Conservation (phyloP, 1,284 basidiomycete genomes). For the Termitomyces sp. region DNA sequence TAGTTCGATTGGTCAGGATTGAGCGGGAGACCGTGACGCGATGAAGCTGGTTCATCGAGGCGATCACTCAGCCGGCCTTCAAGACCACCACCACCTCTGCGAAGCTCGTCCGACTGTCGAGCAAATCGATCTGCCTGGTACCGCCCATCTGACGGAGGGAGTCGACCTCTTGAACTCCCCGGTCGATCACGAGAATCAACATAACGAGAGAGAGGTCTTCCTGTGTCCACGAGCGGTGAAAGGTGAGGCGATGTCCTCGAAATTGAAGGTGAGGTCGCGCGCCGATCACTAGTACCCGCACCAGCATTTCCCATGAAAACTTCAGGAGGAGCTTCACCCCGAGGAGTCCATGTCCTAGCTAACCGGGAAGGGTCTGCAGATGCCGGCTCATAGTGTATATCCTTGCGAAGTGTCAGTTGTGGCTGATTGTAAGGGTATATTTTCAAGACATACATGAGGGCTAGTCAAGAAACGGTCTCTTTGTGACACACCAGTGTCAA, state of each 20-base stretch:
- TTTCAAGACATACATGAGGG: slow-evolving; percentile 8
- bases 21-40: slow-evolving; percentile 14
- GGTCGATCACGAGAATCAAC: slow-evolving; percentile 7
- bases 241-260: slow-evolving; percentile 21
- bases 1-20: slow-evolving; percentile 9
- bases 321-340: slow-evolving; percentile 18
- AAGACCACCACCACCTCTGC: slow-evolving; percentile 12
- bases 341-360: slow-evolving; percentile 22
- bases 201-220: slow-evolving; percentile 8
- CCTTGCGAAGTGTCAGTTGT: slow-evolving; percentile 4
- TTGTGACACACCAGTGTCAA: slow-evolving; percentile 5
- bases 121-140: slow-evolving; percentile 2
- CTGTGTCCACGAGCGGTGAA: slow-evolving; percentile 18
- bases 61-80: slow-evolving; percentile 21
- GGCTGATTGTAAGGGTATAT: not conserved
- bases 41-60: slow-evolving; percentile 13
- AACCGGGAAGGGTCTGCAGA: slow-evolving; percentile 3
- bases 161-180: slow-evolving; percentile 9
- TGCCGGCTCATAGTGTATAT: slow-evolving; percentile 9
- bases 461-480: slow-evolving; percentile 5
- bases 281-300: slow-evolving; percentile 12
- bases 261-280: slow-evolving; percentile 20
- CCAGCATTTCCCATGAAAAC: slow-evolving; percentile 7
- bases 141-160: not conserved
- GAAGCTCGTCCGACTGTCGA: slow-evolving; percentile 10